Evolutionary conservation across 768 basidiomycete genomes (phyloP), one percentile per base, ranked within the genome.

Genomic region (Auriscalpium microsporum): DNA sequence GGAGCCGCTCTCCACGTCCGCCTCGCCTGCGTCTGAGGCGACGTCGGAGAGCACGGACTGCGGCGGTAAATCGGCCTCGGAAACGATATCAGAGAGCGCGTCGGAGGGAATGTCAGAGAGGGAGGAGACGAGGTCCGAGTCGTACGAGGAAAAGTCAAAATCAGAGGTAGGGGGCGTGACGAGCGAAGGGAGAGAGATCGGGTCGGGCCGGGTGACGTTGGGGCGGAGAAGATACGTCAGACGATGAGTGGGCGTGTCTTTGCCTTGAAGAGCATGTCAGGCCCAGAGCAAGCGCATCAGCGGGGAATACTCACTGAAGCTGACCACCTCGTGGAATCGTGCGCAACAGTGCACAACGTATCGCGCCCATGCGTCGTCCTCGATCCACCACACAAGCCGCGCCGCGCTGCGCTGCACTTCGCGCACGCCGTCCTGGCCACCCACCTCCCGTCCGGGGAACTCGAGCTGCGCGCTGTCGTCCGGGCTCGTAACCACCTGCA

Each of bases 341-440:
- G 88, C 87, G 56, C 86, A 84, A 60, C 89, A 91, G 60, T 93
- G 90, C 7, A 91, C 82, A 47, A 91, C 79, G 62, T 88, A 91
- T 35, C 90, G 77, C 33, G 85, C 82, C 71, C 90, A 91, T 0
- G 82, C 75, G 63, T 89, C 86, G 55, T 85, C 78, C 6, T 73
- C 63, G 56, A 86, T 81, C n/a, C 72, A 75, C 90, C 90, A 92
- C 4, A 90, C 75, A 17, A 91, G 75, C 65, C 83, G 79, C 10
- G 79, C 68, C 1, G 86, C 81, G 8, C 83, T 83, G 21, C 87
- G 72, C 4, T 76, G 76, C 11, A 91, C 73, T 63, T 92, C 88
- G n/a, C 71, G 69, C 23, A 91, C 77, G 10, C 75, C 72, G 7
- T 76, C 76, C 44, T 76, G 77, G 28, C 71, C 72, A 9, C 80